phyloP scores from a whole-genome alignment of 2,329 filamentous ascomycete genomes.

The Claviceps arundinis region DNA sequence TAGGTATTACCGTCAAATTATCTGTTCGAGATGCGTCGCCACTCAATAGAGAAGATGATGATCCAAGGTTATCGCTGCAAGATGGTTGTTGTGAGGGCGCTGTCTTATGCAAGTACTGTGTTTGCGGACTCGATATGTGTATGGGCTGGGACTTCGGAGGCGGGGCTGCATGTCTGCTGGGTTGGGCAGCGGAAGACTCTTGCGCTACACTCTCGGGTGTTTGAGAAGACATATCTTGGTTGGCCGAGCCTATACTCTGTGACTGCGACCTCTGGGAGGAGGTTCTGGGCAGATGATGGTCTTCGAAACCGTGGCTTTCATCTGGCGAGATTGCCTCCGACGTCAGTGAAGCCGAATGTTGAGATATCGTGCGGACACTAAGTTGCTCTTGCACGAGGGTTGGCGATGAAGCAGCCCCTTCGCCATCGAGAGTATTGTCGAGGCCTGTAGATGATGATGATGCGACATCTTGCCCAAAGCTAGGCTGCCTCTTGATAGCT shows the following conservation, averaged over 20 bases:
- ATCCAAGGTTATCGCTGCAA: slow-evolving; percentile 15
- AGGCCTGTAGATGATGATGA: slow-evolving; percentile 36
- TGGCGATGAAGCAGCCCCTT: slow-evolving; percentile 9
- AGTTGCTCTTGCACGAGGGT: slow-evolving; percentile 18
- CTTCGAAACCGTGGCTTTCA: slow-evolving; percentile 17
- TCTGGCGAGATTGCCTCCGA: slow-evolving; percentile 49
- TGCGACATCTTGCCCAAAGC: slow-evolving; percentile 32
- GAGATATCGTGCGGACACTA: slow-evolving; percentile 21
- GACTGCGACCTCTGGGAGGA: slow-evolving; percentile 43
- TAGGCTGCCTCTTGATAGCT: slow-evolving; percentile 30
- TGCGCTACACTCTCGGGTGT: slow-evolving; percentile 16
- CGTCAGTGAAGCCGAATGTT: slow-evolving; percentile 18
- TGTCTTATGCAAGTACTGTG: slow-evolving; percentile 7
- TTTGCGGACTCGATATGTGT: slow-evolving; percentile 3
- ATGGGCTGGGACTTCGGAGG: not conserved
- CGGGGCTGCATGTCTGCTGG: slow-evolving; percentile 3
- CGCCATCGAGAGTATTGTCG: slow-evolving; percentile 22
- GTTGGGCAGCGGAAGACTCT: slow-evolving; percentile 25
- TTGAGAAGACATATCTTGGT: slow-evolving; percentile 8
- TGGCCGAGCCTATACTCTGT: slow-evolving; percentile 29
- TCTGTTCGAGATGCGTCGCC: slow-evolving; percentile 57
- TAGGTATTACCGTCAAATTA: slow-evolving; percentile 68
- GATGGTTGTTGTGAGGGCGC: slow-evolving; percentile 9
- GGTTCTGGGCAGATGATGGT: slow-evolving; percentile 13
- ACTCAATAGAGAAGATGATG: slow-evolving; percentile 53